Base-by-base conservation (phyloP, 2,329 filamentous ascomycete genomes). In the Exophiala spinifera region DNA sequence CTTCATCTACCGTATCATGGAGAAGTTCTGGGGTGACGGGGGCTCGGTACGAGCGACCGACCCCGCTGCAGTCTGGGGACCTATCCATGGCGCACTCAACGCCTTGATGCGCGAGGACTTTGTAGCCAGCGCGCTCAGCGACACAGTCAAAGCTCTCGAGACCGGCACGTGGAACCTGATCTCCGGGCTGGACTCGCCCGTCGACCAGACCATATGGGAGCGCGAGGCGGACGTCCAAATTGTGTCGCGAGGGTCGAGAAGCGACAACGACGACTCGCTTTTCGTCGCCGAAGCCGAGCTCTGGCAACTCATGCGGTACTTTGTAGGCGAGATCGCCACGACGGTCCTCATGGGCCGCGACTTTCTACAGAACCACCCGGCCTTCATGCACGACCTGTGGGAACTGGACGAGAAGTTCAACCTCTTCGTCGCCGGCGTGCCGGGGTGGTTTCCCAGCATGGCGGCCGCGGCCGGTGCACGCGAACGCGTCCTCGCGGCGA, bases 201-300 rank as follows among this genome's bases (percentile, higher is more conserved):
- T 87, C 20, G 84, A 87, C 63, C 81, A 85, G 56, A 75, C 76
- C 61, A 72, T 73, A 1, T 87, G 84, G 84, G 84, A 87, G 64
- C 76, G 81, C 31, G 70, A 67, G n/a, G 76, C 72, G 15, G 67
- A 74, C 8, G 71, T 79, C 1, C 68, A 69, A 2, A 66, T 74
- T 8, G 65, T 72, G 3, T 76, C 77, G 14, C 61, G 70, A 1
- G 37, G 49, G 17, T 62, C 10, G 4, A 25, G 5, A 8, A 25
- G 23, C 8, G 23, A 64, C 31, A 56, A 65, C 14, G 53, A 46
- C 31, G 34, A 37, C 7, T n/a, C 25, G n/a, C n/a, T n/a, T 2
- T 67, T 70, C 23, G 72, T 78, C 49, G 80, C 77, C 13, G 81
- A 85, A 60, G 72, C 76, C 11, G 73, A 74, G 55, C 66, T 84